phyloP scores from a whole-genome alignment of 306 rosid genomes.

The Cyclanthera cordifolia region DNA sequence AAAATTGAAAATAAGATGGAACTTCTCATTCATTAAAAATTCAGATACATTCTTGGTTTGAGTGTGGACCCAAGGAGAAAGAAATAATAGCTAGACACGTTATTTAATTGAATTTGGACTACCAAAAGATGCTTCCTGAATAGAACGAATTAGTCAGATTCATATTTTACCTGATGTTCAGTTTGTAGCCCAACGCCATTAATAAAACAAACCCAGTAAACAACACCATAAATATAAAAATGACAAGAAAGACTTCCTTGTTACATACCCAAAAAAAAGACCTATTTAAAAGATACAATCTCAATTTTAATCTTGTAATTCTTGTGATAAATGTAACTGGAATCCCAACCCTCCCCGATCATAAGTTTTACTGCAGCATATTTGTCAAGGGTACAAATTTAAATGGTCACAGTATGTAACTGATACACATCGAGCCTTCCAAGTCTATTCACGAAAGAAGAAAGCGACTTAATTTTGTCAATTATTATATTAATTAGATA shows the following conservation, averaged over 20 bases:
- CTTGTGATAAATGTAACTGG: not conserved
- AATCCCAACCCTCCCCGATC: not conserved
- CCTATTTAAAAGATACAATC: not conserved
- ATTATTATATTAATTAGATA: no score
- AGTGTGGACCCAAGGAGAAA: not conserved
- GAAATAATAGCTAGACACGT: not conserved
- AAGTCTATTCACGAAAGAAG: no score
- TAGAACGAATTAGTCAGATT: not conserved
- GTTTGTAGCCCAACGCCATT: not conserved
- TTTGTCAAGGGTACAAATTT: not conserved
- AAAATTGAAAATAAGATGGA: constrained; percentile 1
- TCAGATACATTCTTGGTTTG: not conserved
- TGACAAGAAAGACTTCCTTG: not conserved
- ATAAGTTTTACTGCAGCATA: not conserved
- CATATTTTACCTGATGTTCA: not conserved
- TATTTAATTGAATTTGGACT: not conserved
- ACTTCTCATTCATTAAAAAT: not conserved
- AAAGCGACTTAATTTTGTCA: no score
- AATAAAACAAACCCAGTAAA: not conserved
- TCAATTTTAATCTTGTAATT: not conserved
- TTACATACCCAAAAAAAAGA: not conserved
- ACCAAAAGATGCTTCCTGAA: not conserved
- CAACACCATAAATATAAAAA: not conserved
- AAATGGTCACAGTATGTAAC: not conserved
- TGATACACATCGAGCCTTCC: no score